A percentile compares a stretch with the other conserved stretches of the same genome.
phyloP scores from a whole-genome alignment of 225 moss, liverwort and hornwort species.

The Polytrichum commune region DNA sequence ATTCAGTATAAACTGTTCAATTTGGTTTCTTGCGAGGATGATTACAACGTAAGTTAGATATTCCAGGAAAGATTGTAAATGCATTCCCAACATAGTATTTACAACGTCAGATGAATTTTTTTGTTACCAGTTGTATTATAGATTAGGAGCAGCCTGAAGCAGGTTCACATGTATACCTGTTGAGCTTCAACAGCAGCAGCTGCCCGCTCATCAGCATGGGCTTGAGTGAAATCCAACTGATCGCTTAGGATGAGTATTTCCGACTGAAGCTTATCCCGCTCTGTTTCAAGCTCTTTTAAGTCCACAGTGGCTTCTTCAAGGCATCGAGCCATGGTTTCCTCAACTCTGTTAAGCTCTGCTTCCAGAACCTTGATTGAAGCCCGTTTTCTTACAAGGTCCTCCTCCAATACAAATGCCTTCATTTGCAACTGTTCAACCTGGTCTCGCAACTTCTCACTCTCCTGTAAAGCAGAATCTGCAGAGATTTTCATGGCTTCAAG shows the following conservation, averaged over 20 bases:
- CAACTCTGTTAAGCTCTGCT: slow-evolving; percentile 53
- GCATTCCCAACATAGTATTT: too few relatives aligned
- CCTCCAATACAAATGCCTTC: slow-evolving; percentile 53
- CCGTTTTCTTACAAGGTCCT: slow-evolving; percentile 53
- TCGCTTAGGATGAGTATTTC: slow-evolving; percentile 63
- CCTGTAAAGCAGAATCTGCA: slow-evolving; percentile 27
- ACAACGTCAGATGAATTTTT: too few relatives aligned
- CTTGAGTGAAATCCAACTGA: slow-evolving; percentile 71
- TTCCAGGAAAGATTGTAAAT: too few relatives aligned
- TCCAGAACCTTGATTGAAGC: slow-evolving; percentile 45
- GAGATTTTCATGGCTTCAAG: slow-evolving; percentile 25
- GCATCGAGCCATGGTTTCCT: slow-evolving; percentile 46
- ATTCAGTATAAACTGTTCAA: neutral
- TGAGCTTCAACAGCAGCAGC: slow-evolving; percentile 65
- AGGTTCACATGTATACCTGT: slow-evolving; percentile 36
- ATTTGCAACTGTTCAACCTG: slow-evolving; percentile 31
- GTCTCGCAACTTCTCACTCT: slow-evolving; percentile 29
- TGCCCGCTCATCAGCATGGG: slow-evolving; percentile 59
- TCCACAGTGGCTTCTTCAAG: slow-evolving; percentile 55
- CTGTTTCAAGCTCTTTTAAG: slow-evolving; percentile 53
- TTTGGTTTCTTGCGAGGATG: too few relatives aligned
- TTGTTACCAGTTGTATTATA: too few relatives aligned
- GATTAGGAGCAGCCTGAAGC: neutral
- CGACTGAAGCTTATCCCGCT: slow-evolving; percentile 68
- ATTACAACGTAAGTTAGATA: too few relatives aligned